phyloP scores from a whole-genome alignment of 331 rosid species.

The Ulmus americana region DNA sequence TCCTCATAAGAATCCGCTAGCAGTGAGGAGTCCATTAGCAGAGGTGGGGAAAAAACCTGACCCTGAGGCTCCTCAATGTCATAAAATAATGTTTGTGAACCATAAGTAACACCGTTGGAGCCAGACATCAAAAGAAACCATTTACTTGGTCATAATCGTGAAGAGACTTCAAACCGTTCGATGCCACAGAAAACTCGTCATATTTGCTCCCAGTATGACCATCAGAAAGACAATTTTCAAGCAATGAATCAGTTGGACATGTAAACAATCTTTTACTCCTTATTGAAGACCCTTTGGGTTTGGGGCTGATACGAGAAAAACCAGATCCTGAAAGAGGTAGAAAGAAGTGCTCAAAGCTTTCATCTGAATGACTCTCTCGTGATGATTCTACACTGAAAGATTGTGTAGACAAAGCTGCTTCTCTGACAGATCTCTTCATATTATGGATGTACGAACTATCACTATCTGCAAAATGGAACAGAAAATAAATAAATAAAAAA shows the following conservation, averaged over 20 bases:
- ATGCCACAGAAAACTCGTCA: constrained; percentile 51
- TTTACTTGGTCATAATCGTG: constrained; percentile 67
- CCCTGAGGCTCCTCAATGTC: constrained; percentile 75
- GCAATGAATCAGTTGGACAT: constrained; percentile 46
- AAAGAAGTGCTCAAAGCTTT: constrained; percentile 79
- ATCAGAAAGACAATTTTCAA: constrained; percentile 43
- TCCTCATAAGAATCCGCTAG: constrained; percentile 78
- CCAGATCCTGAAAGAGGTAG: constrained; percentile 72
- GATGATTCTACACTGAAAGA: constrained; percentile 51
- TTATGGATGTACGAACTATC: constrained; percentile 54
- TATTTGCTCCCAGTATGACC: constrained; percentile 41
- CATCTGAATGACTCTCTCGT: constrained; percentile 69
- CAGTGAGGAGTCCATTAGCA: constrained; percentile 73
- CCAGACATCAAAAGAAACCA: constrained; percentile 62
- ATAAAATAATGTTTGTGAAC: constrained; percentile 52
- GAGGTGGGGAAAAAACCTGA: constrained; percentile 86
- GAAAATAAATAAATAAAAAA: not conserved
- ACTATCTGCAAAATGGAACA: constrained; percentile 38
- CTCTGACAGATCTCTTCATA: constrained; percentile 86
- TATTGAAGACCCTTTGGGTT: constrained; percentile 47
- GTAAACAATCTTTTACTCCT: constrained; percentile 66
- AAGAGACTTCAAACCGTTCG: constrained; percentile 61
- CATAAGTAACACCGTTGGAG: constrained; percentile 57
- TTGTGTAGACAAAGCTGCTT: constrained; percentile 67
- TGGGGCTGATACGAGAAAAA: constrained; percentile 57